Evolutionary conservation across 2,329 filamentous ascomycete species (phyloP), one percentile per base, ranked within the genome.

Genomic region (Fusarium setosum): DNA sequence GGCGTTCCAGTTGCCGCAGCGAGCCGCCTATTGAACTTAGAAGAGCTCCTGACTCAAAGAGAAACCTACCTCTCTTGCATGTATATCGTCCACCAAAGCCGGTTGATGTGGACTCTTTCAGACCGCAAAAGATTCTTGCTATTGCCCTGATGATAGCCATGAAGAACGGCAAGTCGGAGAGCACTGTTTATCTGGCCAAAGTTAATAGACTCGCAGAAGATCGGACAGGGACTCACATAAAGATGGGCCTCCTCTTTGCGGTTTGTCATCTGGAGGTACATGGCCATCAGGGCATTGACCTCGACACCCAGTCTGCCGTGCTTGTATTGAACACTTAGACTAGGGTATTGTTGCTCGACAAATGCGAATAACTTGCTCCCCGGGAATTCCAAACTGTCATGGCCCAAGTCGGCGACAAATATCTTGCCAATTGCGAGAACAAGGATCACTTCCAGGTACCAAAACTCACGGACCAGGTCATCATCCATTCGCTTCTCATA

Each of bases 201-300:
- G 26, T 47, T 5, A 47, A 31, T 8, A 0, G n/a, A 1, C 1
- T 9, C 9, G 17, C 6, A 11, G 2, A 8, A n/a, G 0, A 12
- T 6, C 3, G 13, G 18, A 8, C 11, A 1, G 26, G 6, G 4
- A 32, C 42, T 21, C 11, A 50, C 51, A 29, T 55, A 55, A 17
- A 59, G 32, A 24, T 59, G 54, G 6, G 56, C 56, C 18, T 59
- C 50, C 26, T 56, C 56, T 7, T 56, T 59, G 2, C 56, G 41
- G 26, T 59, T 34, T 8, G 41, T 40, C 56, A 59, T 59, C 10
- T 59, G 56, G 10, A 59, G 56, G 15, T 59, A 59, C 23, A 59
- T 48, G 12, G 56, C 50, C 56, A 56, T 56, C 11, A 59, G 32
- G 4, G 50, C 56, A 45, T 59, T 52, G 2, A 55, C 37, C 23